Conservation (phyloP, 352 stramenopile genomes). For the Phytophthora litchii region DNA sequence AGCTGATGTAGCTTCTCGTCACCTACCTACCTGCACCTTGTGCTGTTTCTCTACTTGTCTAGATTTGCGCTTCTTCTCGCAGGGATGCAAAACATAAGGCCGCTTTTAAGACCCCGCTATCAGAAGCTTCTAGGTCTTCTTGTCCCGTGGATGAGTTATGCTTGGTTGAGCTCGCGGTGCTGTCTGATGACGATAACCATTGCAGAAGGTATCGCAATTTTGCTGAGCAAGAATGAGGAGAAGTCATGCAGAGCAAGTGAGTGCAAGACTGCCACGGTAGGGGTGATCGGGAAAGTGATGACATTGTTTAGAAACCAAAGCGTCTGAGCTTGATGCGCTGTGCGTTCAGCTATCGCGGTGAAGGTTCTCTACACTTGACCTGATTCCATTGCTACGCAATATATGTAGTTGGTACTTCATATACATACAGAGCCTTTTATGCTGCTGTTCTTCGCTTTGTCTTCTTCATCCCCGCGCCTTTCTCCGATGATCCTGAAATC, state of each 20-base stretch:
- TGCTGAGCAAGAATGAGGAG: slow-evolving; percentile 41
- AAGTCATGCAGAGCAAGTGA: slow-evolving; percentile 4
- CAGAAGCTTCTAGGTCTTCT: slow-evolving; percentile 22
- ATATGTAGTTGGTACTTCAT: slow-evolving; percentile 2
- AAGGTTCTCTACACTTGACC: slow-evolving; percentile 55
- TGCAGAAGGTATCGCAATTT: slow-evolving; percentile 58
- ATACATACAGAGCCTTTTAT: slow-evolving; percentile 1
- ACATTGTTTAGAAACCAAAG: slow-evolving; percentile 32
- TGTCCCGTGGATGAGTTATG: slow-evolving; percentile 14
- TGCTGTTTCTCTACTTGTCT: slow-evolving; percentile 4
- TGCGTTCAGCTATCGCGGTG: slow-evolving; percentile 23
- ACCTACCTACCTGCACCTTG: not conserved
- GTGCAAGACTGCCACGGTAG: not conserved
- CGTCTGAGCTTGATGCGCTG: slow-evolving; percentile 2
- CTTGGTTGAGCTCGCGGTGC: slow-evolving; percentile 36
- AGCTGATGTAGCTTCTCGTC: slow-evolving; percentile 8
- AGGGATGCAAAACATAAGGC: slow-evolving; percentile 49
- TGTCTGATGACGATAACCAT: slow-evolving; percentile 46
- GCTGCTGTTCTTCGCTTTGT: slow-evolving; percentile 29
- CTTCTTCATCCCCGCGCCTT: slow-evolving; percentile 18
- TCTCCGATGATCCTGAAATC: slow-evolving; percentile 7
- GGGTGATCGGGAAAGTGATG: slow-evolving; percentile 39
- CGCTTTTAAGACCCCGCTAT: slow-evolving; percentile 41
- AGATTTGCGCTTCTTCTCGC: slow-evolving; percentile 28
- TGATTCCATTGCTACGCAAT: slow-evolving; percentile 35